Evolutionary conservation across 2,329 filamentous ascomycete genomes (phyloP).

Genomic region (Epichloe aotearoae): DNA sequence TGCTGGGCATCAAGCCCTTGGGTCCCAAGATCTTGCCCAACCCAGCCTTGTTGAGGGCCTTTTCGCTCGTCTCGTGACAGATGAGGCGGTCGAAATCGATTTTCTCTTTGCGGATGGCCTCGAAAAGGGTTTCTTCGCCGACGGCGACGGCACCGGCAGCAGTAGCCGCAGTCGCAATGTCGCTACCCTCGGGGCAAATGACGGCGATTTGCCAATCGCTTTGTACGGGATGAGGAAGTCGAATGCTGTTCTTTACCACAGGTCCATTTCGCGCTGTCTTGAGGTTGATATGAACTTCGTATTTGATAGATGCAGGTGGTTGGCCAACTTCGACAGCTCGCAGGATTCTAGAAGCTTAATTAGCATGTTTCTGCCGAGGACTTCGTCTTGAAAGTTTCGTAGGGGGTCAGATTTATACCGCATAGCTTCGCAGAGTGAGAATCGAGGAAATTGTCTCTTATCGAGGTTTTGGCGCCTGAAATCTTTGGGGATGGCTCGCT

Average conservation of each 20-base stretch:
- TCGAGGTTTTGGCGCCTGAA: conserved; percentile 54
- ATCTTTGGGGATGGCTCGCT: conserved; percentile 49
- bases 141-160: conserved; percentile 69
- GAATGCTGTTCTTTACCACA: conserved; percentile 74
- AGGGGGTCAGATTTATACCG: conserved; percentile 36
- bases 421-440: conserved; percentile 83
- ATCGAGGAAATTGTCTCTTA: conserved; percentile 50
- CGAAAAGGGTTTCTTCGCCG: conserved; percentile 77
- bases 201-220: conserved; percentile 83
- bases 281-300: conserved; percentile 76
- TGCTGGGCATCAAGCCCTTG: conserved; percentile 80
- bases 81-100: conserved; percentile 84
- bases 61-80: conserved; percentile 67
- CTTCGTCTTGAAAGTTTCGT: neutral
- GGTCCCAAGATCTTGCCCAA: conserved; percentile 77
- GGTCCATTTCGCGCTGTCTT: conserved; percentile 76
- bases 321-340: conserved; percentile 85
- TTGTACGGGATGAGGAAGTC: conserved; percentile 78
- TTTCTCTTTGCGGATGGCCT: conserved; percentile 56
- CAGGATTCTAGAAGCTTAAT: conserved; percentile 51
- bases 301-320: conserved; percentile 61
- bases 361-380: neutral
- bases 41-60: conserved; percentile 67
- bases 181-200: conserved; percentile 72
- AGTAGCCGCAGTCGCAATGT: conserved; percentile 58